phyloP scores from a whole-genome alignment of 148 eudicot species.

The Rheum nobile region DNA sequence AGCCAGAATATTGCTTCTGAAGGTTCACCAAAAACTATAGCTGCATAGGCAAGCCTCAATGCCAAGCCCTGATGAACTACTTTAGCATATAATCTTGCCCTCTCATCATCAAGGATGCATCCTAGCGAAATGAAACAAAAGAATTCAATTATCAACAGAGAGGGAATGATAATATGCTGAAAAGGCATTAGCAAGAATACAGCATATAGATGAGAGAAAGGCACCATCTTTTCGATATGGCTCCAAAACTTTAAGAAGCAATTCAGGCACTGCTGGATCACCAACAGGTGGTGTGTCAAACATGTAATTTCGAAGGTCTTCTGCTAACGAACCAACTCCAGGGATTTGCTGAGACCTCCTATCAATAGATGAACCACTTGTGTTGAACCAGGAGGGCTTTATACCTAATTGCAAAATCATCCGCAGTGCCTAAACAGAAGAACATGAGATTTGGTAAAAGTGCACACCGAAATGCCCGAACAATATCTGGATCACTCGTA shows the following conservation, averaged over 20 bases:
- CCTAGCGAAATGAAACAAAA: constrained; percentile 29
- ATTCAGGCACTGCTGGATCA: constrained; percentile 89
- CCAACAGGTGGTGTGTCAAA: constrained; percentile 60
- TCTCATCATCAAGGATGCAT: constrained; percentile 88
- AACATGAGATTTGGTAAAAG: constrained; percentile 5
- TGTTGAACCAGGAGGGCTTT: constrained; percentile 85
- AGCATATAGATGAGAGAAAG: constrained; percentile 8
- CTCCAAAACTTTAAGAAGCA: constrained; percentile 94
- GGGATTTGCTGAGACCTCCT: constrained; percentile 37
- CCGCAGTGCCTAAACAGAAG: constrained; percentile 63
- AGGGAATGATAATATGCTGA: constrained; percentile 6
- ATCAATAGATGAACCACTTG: constrained; percentile 32
- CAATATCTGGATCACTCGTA: background rate
- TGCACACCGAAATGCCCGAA: background rate
- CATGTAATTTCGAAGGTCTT: constrained; percentile 86
- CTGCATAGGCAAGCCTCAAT: constrained; percentile 85
- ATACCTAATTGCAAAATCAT: constrained; percentile 93
- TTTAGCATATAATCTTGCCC: constrained; percentile 69
- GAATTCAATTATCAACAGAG: constrained; percentile 3
- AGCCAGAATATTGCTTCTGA: constrained; percentile 94
- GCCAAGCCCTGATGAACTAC: constrained; percentile 61
- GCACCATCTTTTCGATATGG: constrained; percentile 92
- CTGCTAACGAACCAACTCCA: constrained; percentile 41
- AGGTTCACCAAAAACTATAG: constrained; percentile 91
- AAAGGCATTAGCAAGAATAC: background rate